Evolutionary conservation across 495 filamentous ascomycete species (phyloP).

Genomic region (Penicillium mononematosum): DNA sequence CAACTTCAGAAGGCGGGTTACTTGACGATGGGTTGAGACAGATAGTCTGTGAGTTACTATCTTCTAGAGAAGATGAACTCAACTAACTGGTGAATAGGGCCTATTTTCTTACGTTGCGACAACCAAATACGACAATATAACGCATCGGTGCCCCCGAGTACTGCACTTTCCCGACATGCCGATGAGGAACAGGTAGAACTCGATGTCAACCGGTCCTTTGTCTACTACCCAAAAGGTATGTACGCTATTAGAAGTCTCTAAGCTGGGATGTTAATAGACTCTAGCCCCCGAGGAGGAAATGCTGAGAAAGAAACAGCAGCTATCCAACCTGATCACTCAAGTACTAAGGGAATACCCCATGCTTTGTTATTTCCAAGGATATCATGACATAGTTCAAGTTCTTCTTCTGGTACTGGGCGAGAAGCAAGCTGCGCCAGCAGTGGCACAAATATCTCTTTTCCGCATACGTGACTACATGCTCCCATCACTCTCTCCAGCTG

Average conservation of each 20-base stretch:
- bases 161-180: slow-evolving; percentile 60
- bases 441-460: slow-evolving; percentile 78
- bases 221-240: slow-evolving; percentile 90
- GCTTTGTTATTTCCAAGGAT: slow-evolving; percentile 96
- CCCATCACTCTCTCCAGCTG: slow-evolving; percentile 74
- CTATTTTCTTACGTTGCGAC: slow-evolving; percentile 67
- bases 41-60: slow-evolving; percentile 71
- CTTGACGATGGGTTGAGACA: slow-evolving; percentile 76
- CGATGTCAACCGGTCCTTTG: slow-evolving; percentile 93
- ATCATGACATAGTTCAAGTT: slow-evolving; percentile 98
- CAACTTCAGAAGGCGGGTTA: slow-evolving; percentile 72
- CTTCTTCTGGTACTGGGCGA: slow-evolving; percentile 77
- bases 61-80: neutral
- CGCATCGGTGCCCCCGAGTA: slow-evolving; percentile 41
- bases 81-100: slow-evolving; percentile 57
- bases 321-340: slow-evolving; percentile 72
- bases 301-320: slow-evolving; percentile 62
- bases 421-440: slow-evolving; percentile 52
- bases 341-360: slow-evolving; percentile 78
- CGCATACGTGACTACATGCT: slow-evolving; percentile 98
- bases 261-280: slow-evolving; percentile 8
- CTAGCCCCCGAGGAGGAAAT: slow-evolving; percentile 56
- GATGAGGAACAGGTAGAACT: slow-evolving; percentile 87
- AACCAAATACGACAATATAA: slow-evolving; percentile 19
- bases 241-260: slow-evolving; percentile 35